A percentile compares a stretch with the other conserved stretches of the same genome.
phyloP scores from a whole-genome alignment of 2,329 filamentous ascomycete genomes.

The Fusarium torreyae region DNA sequence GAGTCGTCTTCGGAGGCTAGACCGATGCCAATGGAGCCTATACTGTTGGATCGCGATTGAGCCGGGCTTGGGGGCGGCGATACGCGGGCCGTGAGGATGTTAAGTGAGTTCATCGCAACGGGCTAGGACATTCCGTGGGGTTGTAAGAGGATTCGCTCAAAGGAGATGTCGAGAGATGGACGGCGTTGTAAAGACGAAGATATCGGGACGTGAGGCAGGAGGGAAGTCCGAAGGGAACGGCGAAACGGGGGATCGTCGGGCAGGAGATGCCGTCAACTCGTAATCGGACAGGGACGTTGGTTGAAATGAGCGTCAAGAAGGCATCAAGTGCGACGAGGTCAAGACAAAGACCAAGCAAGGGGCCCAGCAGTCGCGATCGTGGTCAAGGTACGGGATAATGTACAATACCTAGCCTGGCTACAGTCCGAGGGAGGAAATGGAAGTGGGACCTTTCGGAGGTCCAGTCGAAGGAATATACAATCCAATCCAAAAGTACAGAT shows the following conservation, averaged over 20 bases:
- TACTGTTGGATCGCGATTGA: slow-evolving; percentile 73
- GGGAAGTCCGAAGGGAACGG: slow-evolving; percentile 17
- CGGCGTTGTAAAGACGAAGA: slow-evolving; percentile 5
- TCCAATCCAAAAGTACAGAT: slow-evolving; percentile 40
- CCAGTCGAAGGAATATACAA: not conserved
- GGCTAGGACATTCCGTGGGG: slow-evolving; percentile 69
- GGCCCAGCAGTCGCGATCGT: slow-evolving; percentile 35
- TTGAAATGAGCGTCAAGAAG: slow-evolving; percentile 48
- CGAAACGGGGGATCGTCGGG: slow-evolving; percentile 29
- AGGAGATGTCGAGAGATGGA: slow-evolving; percentile 15
- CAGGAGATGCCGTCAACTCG: slow-evolving; percentile 18
- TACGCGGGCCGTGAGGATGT: slow-evolving; percentile 90
- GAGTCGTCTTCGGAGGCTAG: slow-evolving; percentile 59
- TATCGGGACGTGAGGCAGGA: slow-evolving; percentile 13
- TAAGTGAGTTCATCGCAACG: slow-evolving; percentile 94
- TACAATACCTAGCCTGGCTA: slow-evolving; percentile 13
- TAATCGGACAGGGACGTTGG: slow-evolving; percentile 22
- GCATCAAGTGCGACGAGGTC: slow-evolving; percentile 38
- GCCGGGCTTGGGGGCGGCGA: slow-evolving; percentile 71
- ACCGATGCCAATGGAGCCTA: slow-evolving; percentile 67
- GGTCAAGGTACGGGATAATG: slow-evolving; percentile 28
- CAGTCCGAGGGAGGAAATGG: slow-evolving; percentile 25
- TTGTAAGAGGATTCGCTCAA: slow-evolving; percentile 21
- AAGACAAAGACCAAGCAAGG: slow-evolving; percentile 31
- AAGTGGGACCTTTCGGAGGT: slow-evolving; percentile 23